A percentile compares a stretch with the other conserved stretches of the same genome.
phyloP scores from a whole-genome alignment of 345 rosid species.

The Camelina sativa region DNA sequence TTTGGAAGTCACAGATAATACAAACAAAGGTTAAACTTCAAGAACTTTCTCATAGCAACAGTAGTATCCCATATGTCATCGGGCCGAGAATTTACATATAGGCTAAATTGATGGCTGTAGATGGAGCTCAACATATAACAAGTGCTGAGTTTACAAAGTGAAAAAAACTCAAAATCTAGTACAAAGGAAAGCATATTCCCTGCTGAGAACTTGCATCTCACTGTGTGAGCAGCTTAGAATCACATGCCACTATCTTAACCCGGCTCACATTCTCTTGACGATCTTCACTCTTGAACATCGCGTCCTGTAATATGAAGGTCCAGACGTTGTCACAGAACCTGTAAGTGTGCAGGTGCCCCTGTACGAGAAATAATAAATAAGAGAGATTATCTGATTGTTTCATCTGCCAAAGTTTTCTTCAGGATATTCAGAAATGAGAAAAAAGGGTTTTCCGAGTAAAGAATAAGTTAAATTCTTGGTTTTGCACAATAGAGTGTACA shows the following conservation, averaged over 20 bases:
- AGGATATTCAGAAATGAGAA: not conserved
- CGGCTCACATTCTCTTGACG: slow-evolving; percentile 64
- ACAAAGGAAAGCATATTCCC: slow-evolving; percentile 31
- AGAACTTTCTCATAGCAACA: slow-evolving; percentile 37
- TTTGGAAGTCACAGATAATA: not conserved
- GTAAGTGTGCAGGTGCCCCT: slow-evolving; percentile 99
- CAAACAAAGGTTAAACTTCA: slow-evolving; percentile 3
- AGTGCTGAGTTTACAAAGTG: slow-evolving; percentile 43
- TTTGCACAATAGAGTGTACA: slow-evolving; percentile 7
- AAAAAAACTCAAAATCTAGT: slow-evolving; percentile 39
- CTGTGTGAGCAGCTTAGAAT: slow-evolving; percentile 89
- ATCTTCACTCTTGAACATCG: slow-evolving; percentile 72
- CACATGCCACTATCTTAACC: slow-evolving; percentile 97
- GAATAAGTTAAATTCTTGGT: not conserved
- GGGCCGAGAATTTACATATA: slow-evolving; percentile 34
- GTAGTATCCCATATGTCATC: slow-evolving; percentile 21
- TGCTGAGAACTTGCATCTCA: slow-evolving; percentile 43
- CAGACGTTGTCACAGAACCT: slow-evolving; percentile 99
- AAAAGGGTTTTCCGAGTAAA: not conserved
- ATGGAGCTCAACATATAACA: slow-evolving; percentile 37
- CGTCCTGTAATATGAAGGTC: slow-evolving; percentile 93
- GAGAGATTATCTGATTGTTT: slow-evolving; percentile 2
- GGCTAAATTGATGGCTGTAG: slow-evolving; percentile 44
- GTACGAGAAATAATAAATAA: slow-evolving; percentile 28
- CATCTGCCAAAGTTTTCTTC: slow-evolving; percentile 2